Evolutionary conservation across 805 yeast species (phyloP).

Genomic region (Candida pseudoglaebosa): DNA sequence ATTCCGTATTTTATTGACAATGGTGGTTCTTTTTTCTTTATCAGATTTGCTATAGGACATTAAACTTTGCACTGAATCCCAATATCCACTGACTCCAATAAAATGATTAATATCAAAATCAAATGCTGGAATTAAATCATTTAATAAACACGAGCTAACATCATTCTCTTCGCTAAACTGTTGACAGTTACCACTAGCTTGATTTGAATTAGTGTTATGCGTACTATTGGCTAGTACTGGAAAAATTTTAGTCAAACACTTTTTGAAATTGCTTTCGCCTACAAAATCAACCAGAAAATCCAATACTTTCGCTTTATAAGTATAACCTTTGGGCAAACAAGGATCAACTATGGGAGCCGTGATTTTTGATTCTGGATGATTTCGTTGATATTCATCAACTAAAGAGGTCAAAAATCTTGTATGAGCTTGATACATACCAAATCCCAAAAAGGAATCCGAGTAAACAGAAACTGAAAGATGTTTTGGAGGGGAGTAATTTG

Average conservation of each 20-base stretch:
- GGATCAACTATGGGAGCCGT: conserved; percentile 46
- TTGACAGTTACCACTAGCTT: conserved; percentile 25
- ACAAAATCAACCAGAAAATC: conserved; percentile 33
- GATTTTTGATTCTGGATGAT: conserved; percentile 14
- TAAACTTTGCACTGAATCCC: conserved; percentile 55
- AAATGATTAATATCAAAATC: conserved; percentile 55
- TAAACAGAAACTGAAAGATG: conserved; percentile 40
- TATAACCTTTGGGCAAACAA: conserved; percentile 50
- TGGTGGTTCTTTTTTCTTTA: conserved; percentile 9
- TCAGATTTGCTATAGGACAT: conserved; percentile 21
- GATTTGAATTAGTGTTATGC: conserved; percentile 18
- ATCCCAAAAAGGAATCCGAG: conserved; percentile 56
- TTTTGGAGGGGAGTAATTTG: conserved; percentile 16
- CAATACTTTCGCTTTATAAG: conserved; percentile 19
- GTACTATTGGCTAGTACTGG: conserved; percentile 39
- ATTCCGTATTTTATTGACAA: conserved; percentile 8
- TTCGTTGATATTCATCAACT: conserved; percentile 16
- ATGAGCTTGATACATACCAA: conserved; percentile 58
- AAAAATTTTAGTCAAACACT: conserved; percentile 46
- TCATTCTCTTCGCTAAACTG: conserved; percentile 25
- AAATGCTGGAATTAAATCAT: conserved; percentile 52
- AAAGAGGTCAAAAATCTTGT: conserved; percentile 40
- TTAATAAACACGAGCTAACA: conserved; percentile 47
- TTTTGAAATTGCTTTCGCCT: conserved; percentile 50
- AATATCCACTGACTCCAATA: conserved; percentile 64